phyloP scores from a whole-genome alignment of 176 grass and related monocot genomes.

The Saccharum officinarum region DNA sequence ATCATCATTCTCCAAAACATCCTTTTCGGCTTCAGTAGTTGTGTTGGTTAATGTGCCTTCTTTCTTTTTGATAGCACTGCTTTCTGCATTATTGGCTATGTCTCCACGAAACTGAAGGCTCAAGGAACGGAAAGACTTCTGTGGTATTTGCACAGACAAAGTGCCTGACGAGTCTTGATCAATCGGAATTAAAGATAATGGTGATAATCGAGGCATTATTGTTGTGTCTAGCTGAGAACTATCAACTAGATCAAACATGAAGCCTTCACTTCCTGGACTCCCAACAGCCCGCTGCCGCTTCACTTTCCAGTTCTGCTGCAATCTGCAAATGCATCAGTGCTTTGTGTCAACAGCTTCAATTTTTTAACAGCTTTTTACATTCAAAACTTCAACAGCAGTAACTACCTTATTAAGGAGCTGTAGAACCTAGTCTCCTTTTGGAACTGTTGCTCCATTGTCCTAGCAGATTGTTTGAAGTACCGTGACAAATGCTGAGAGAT shows the following conservation, averaged over 20 bases:
- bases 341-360: background rate
- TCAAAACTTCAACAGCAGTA: slow-evolving; percentile 30
- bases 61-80: slow-evolving; percentile 42
- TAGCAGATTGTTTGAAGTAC: slow-evolving; percentile 91
- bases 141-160: slow-evolving; percentile 70
- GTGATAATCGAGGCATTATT: slow-evolving; percentile 42
- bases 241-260: slow-evolving; percentile 85
- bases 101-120: slow-evolving; percentile 67
- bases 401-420: slow-evolving; percentile 80
- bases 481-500: slow-evolving; percentile 68
- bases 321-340: slow-evolving; percentile 43
- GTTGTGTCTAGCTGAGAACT: slow-evolving; percentile 50
- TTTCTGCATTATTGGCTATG: slow-evolving; percentile 28
- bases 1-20: slow-evolving; percentile 50
- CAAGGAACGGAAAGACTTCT: slow-evolving; percentile 65
- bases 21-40: slow-evolving; percentile 38
- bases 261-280: slow-evolving; percentile 55
- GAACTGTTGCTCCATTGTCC: slow-evolving; percentile 81
- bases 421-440: slow-evolving; percentile 84
- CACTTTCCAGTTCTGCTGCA: slow-evolving; percentile 99
- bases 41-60: slow-evolving; percentile 33
- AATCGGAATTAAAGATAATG: slow-evolving; percentile 57
- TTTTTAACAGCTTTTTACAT: background rate
- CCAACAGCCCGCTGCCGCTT: slow-evolving; percentile 67
- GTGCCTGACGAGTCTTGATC: slow-evolving; percentile 66